phyloP scores from a whole-genome alignment of 1,139 yeast species.

The Candida pseudocylindracea region DNA sequence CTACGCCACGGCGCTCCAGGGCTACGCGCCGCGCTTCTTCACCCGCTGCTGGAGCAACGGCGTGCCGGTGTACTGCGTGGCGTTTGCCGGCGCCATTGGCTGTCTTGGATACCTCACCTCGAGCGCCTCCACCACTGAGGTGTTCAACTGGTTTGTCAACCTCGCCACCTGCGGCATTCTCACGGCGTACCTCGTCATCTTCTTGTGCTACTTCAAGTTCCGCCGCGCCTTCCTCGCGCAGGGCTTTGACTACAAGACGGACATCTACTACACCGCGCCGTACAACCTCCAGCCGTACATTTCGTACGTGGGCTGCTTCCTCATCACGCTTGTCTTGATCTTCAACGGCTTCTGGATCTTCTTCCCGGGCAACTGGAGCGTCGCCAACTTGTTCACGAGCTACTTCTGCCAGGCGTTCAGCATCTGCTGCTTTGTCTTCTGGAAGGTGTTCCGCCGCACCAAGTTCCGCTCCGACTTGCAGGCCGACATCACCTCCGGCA shows the following conservation, averaged over 20 bases:
- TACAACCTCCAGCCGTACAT: slow-evolving; percentile 8
- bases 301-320: slow-evolving; percentile 7
- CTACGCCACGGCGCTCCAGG: slow-evolving; percentile 15
- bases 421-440: slow-evolving; percentile 8
- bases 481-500: slow-evolving; percentile 16
- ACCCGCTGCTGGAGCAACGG: slow-evolving; percentile 13
- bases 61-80: slow-evolving; percentile 13
- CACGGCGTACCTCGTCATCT: slow-evolving; percentile 26
- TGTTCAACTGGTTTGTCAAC: slow-evolving; percentile 16
- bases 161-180: slow-evolving; percentile 28
- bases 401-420: slow-evolving; percentile 18
- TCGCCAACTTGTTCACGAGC: slow-evolving; percentile 14
- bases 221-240: slow-evolving; percentile 13
- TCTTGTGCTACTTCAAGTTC: slow-evolving; percentile 20
- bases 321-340: slow-evolving; percentile 10
- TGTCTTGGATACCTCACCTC: too few species aligned
- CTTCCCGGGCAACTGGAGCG: slow-evolving; percentile 15
- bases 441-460: slow-evolving; percentile 15
- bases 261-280: slow-evolving; percentile 9
- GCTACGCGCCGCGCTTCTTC: slow-evolving; percentile 14
- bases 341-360: slow-evolving; percentile 21
- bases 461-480: slow-evolving; percentile 10
- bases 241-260: slow-evolving; percentile 8
- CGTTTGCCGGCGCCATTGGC: slow-evolving; percentile 6
- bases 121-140: slow-evolving; percentile 9